Evolutionary conservation across 345 rosid genomes (phyloP), one percentile per base, ranked within the genome.

Genomic region (Melastoma malabathricum): DNA sequence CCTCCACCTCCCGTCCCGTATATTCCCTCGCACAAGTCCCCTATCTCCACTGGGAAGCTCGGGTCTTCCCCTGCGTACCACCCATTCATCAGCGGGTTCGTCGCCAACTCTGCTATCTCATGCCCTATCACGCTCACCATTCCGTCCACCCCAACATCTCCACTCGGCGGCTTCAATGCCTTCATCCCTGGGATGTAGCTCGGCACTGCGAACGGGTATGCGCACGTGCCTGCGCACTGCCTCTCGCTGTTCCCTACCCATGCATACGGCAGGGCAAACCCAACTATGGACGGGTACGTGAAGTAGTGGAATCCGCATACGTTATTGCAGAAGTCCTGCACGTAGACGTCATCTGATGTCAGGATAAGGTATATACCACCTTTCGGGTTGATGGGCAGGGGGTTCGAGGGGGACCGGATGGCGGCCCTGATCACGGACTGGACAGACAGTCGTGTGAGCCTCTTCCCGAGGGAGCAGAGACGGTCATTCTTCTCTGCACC

Each of bases 1-100:
- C 98, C 98, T 13, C 98, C 98, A 3, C 98, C 98, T 9, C 98
- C 98, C 0, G 98, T 83, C 22, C 98, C 98, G 25, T 90, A 90
- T 13, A 90, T 86, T 1, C 98, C 98, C 89, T 90, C 98, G 15
- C 98, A 90, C 44, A 90, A 67, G 55, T 90, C 98, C 6, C 94
- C 98, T 27, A 90, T 86, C 48, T 90, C 98, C 56, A 86, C 96
- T 22, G 98, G 98, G 19, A 73, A 74, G 14, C 66, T 82, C 50
- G 98, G 96, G 73, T 90, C 98, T 44, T 59, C 66, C 17, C 98
- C 98, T 2, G 98, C 98, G 39, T 82, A 90, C 98, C 98, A 90
- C 2, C 94, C 98, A 75, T 90, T 90, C 53, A 84, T 92, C 56
- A 90, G 56, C 44, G 98, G 98, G 67, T 90, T 90, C 13, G 92